Base-by-base conservation (phyloP, 2,329 filamentous ascomycete genomes). In the Fusarium sp. region DNA sequence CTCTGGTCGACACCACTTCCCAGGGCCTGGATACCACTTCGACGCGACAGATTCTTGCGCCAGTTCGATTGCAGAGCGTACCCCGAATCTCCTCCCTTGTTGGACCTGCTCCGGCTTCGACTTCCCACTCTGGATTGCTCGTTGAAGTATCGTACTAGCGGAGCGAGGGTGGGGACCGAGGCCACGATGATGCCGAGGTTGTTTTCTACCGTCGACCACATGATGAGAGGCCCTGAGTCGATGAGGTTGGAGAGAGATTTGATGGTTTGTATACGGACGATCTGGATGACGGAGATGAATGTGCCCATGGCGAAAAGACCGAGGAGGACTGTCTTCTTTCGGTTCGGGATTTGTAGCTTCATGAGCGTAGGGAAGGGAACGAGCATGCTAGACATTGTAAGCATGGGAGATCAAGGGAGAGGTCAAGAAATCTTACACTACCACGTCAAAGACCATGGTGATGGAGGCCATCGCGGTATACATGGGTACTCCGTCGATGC, bases 231-330 rank as follows among this genome's bases (percentile, higher is more conserved):
- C 6, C 84, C 80, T 3, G 83, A 86, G 77, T 88, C 85, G 37
- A 85, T 83, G 67, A 85, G 86, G 74, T 84, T 85, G 35, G 77
- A 72, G 4, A 88, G 82, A 16, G 80, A 82, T 41, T 81, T 81
- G 70, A 89, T 84, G n/a, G 85, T 87, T 66, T 85, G 83, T 66
- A 88, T 86, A 16, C 87, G 87, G 68, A 89, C 82, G 66, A 87
- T 84, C 73, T 88, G 87, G 66, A 88, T 86, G 56, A 86, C 71
- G 6, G 85, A 87, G 50, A 88, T 84, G 79, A 89, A 88, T 61
- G 86, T 78, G n/a, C 87, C 87, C 27, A 89, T 81, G 4, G 82
- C 81, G 74, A 88, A 88, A 32, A 88, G 80, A 6, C 78, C 79
- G 0, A 83, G 79, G 0, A 88, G 80, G 4, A 85, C 81, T 4